Base-by-base conservation (phyloP, 306 rosid species). In the Begonia loranthoides region DNA sequence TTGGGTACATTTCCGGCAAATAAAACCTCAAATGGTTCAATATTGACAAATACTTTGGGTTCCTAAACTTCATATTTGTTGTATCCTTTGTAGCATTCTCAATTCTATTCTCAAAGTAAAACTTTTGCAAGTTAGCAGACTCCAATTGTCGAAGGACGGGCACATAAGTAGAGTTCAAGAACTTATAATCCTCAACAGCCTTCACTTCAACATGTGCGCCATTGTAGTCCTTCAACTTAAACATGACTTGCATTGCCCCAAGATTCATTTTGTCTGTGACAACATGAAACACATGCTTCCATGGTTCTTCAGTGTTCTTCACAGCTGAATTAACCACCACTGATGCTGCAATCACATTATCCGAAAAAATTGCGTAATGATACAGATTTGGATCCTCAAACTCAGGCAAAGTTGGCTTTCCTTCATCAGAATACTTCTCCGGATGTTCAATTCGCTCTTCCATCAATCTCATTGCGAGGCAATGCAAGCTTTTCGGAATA, bases 111-210 rank as follows among this genome's bases (percentile, higher is more conserved):
- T 54, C 57, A 15, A 54, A 54, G 57, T 54, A 54, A 38, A 54
- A 54, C 57, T 41, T 54, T 9, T 54, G 57, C 39, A 54, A 54
- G 39, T 54, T 54, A 15, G 57, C 57, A 9, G 57, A 54, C 57
- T 54, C 57, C 16, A 54, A 38, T 15, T 54, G 57, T n/a, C 57
- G 57, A 13, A 54, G 57, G 24, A 54, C 57, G 5, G 57, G 57
- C 15, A 54, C 57, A 6, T 54, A 54, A 15, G 57, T 33, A 54
- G 57, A 54, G 39, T 54, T 54, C 57, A 54, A 15, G 57, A 54
- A 54, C 46, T 54, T 54, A 15, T 54, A 54, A 54, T 54, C 57
- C 57, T 54, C 57, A 40, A 54, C 57, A 33, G 57, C 57, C 57
- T 54, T 54, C 24, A 54, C 57, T 54, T 54, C 57, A 38, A 54